Base-by-base conservation (phyloP, 106 monocot species). In the Narthecium ossifragum region DNA sequence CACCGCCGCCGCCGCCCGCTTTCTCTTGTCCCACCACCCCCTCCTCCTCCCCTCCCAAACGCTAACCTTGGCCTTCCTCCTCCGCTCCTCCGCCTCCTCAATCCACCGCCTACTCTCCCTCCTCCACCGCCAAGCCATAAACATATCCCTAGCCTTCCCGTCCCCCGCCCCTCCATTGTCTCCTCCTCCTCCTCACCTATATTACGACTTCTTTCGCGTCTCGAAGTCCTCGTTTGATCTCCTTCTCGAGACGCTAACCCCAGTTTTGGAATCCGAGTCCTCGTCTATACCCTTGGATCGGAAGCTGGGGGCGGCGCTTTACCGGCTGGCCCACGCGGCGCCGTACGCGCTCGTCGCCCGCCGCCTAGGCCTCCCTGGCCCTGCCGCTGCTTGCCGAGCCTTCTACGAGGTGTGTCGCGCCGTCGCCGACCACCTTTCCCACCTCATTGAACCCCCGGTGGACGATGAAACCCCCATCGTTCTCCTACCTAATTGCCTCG, bases 401-500 rank as follows among this genome's bases (percentile, higher is more conserved):
- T 89, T 90, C 75, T 94, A 89, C 73, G 83, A 80, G 64, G 69
- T 75, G 34, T 67, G 73, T 64, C 55, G 60, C 23, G 78, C 85
- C 36, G 45, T 84, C 71, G 40, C 67, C 61, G 66, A 72, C 36
- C 66, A 32, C 21, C 72, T 93, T 6, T 62, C 51, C 32, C 67
- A 77, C 62, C 79, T 93, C 68, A 66, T 85, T 63, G 74, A 67
- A 38, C 63, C 83, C 68, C 78, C 26, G 78, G 68, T 55, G 13
- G 57, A 37, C 23, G 57, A 14, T 52, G 76, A 26, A 67, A 48
- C 68, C 34, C n/a, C n/a, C n/a, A n/a, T n/a, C n/a, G n/a, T n/a
- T n/a, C 54, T 37, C 26, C 79, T 93, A 45, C 79, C 79, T 39
- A 75, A 73, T 51, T 93, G 93, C 74, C 70, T 73, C 43, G 93